Evolutionary conservation across 2,329 filamentous ascomycete species (phyloP), one percentile per base, ranked within the genome.

Genomic region (Dothistroma septosporum): DNA sequence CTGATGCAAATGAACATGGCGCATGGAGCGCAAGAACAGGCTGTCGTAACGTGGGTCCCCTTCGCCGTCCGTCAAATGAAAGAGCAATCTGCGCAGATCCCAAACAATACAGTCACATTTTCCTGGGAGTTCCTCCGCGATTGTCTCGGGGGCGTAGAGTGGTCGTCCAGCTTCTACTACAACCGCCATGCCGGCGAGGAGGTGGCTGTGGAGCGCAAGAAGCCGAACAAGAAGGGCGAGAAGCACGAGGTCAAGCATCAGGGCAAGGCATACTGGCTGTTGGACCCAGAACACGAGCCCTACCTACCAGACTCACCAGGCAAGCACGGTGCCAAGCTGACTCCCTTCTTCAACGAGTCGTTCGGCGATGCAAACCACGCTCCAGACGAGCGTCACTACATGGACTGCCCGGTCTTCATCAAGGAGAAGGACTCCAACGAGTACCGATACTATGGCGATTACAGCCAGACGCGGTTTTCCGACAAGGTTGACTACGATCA

Each of bases 361-460:
- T n/a, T 35, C 50, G 12, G 10, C 28, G 5, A n/a, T 16, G 67
- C 69, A 0, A 67, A 70, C n/a, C 64, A 72, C 7, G 62, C 60
- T 1, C 69, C 66, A 8, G 59, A 64, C 1, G 66, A 59, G 1
- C 52, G 64, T 16, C 70, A 74, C 4, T 77, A 76, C 61, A 60
- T 69, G n/a, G 64, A 77, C 28, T 73, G 76, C 0, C 78, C 79
- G 0, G 68, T 81, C 53, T 81, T 81, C 67, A 66, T 79, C 58
- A 68, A 60, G 53, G 58, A 61, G 22, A 59, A 58, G 11, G 61
- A 58, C 12, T 58, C 58, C 0, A 53, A 62, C 12, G 62, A 63
- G 9, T 81, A 79, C 63, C 62, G 70, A 1, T 81, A 81, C 70
- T 76, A 73, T 50, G 79, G 79, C n/a, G 70, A 75, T 58, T 81